These are phyloP conservation scores for Ophiostoma perfectum DNA, from an alignment of 2,329 filamentous ascomycete species.

Conservation along the genomic window DNA sequence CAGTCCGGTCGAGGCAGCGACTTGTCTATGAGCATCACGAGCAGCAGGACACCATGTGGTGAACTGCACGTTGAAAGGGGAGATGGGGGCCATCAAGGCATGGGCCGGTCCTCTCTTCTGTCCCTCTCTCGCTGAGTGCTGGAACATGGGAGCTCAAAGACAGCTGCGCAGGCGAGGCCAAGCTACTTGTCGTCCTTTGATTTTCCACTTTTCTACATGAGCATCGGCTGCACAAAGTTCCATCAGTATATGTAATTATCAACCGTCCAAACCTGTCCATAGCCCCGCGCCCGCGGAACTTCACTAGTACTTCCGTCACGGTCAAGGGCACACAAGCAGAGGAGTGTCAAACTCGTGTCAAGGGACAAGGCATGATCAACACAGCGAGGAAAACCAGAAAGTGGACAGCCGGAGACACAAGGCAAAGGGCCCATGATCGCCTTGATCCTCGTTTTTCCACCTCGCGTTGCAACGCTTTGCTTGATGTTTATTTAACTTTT, in stretches of 20 bases:
- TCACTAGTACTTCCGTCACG: slow-evolving; percentile 4
- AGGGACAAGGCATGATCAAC: too few species aligned
- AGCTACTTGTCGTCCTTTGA: too few species aligned
- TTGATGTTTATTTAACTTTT: background rate
- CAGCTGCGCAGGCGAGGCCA: too few species aligned
- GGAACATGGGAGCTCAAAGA: too few species aligned
- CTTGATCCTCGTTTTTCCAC: slow-evolving; percentile 7
- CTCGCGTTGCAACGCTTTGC: background rate
- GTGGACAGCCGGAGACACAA: background rate
- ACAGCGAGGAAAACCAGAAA: background rate
- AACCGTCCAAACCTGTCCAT: background rate
- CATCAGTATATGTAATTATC: background rate
- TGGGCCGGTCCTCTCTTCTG: background rate
- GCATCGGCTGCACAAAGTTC: background rate
- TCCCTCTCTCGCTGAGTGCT: too few species aligned
- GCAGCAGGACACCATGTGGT: background rate
- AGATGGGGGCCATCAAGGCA: slow-evolving; percentile 6
- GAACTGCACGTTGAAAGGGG: background rate
- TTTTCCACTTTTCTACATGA: background rate
- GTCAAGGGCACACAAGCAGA: background rate
- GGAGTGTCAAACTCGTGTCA: too few species aligned
- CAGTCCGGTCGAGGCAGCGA: too few species aligned
- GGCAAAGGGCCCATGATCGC: background rate
- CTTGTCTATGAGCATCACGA: too few species aligned
- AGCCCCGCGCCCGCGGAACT: slow-evolving; percentile 9